These are phyloP conservation scores for Tuber brumale DNA, from an alignment of 495 filamentous ascomycete genomes.

Conservation along the genomic window DNA sequence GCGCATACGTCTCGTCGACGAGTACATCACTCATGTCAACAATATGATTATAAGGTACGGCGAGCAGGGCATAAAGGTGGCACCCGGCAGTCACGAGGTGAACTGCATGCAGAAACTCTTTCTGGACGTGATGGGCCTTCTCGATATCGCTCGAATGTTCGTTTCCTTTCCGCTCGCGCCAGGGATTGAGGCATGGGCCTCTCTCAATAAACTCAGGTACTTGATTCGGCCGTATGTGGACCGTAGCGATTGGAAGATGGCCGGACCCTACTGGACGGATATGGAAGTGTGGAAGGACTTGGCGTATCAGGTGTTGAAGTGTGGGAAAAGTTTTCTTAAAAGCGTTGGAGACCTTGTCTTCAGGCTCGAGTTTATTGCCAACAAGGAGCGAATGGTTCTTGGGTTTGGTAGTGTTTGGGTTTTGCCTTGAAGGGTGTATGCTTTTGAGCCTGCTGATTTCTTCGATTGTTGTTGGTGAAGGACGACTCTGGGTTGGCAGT, in stretches of 20 bases:
- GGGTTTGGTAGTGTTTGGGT: neutral
- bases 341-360: neutral
- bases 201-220: neutral
- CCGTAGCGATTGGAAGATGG: neutral
- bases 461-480: neutral
- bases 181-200: neutral
- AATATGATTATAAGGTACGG: accelerated
- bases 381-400: neutral
- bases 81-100: neutral
- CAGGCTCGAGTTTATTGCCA: neutral
- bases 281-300: neutral
- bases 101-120: neutral
- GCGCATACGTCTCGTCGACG: neutral
- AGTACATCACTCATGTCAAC: neutral
- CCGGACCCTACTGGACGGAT: neutral
- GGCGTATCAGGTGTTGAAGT: neutral
- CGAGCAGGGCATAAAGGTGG: neutral
- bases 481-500: no score
- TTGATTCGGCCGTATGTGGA: neutral
- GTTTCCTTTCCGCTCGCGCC: neutral
- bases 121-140: neutral
- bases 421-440: neutral
- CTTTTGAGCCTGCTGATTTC: neutral
- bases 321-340: neutral
- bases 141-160: neutral